Base-by-base conservation (phyloP, 2,329 filamentous ascomycete species). In the Aspergillus unguis region DNA sequence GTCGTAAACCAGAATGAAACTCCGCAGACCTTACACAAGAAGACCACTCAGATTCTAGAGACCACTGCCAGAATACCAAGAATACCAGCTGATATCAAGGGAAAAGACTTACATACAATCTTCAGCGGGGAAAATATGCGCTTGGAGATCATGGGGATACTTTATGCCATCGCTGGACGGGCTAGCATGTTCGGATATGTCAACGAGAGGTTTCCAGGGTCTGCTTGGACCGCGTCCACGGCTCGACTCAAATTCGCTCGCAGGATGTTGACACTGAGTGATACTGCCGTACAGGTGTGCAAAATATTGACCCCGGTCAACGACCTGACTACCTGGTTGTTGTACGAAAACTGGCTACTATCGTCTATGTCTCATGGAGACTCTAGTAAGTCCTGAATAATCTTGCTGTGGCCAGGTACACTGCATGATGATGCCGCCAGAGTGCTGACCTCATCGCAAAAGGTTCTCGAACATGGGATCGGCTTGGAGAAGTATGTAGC, bases 51-150 rank as follows among this genome's bases (percentile, higher is more conserved):
- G 8, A 56, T 68, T 26, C 58, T 69, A 27, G 54, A 65, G 43
- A 71, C 67, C 36, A 70, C 66, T 0, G 50, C 58, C 2, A 54
- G 60, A 11, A 43, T 37, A 11, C 58, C 69, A 5, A 46, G 58
- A 3, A 46, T 68, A 11, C 55, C 65, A 1, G 17, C 58, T 2
- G 57, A 53, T 1, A 58, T 63, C 1, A 60, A 65, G 33, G 68
- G 69, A 1, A 53, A 58, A 10, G 65, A 70, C 7, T 75, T 76
- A 41, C 66, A 72, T 51, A 62, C 61, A 11, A 52, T 73, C 1
- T 74, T 67, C 49, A 74, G 71, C 0, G 72, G 71, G 0, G 58
- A 64, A 10, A 64, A 67, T 17, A 55, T 74, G 33, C 69, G 73
- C 1, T 57, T 75, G 4, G 73, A 76, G 33, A 68, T 68, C 4